Percentiles rank a stretch among this genome's conserved stretches.
Evolutionary conservation across 306 rosid genomes (phyloP).

Genomic region (Corylus heterophylla): DNA sequence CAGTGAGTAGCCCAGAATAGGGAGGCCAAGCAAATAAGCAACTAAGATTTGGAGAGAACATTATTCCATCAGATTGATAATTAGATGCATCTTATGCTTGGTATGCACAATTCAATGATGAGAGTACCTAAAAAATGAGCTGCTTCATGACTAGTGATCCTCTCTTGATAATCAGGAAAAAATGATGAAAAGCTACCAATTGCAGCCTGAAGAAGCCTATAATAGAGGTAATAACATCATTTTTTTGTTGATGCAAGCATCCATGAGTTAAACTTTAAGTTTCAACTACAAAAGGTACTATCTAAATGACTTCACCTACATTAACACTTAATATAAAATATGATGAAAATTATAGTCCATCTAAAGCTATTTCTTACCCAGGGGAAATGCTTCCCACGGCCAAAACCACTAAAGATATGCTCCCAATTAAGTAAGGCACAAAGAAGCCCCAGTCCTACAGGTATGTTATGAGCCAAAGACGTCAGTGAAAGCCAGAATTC

Average conservation of each 20-base stretch:
- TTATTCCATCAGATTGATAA: slow-evolving; percentile 2
- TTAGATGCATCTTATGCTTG: slow-evolving; percentile 14
- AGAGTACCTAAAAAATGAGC: slow-evolving; percentile 82
- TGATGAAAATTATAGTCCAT: not conserved
- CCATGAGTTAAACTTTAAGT: slow-evolving; percentile 2
- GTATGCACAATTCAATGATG: not conserved
- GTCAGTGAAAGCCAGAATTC: slow-evolving; percentile 21
- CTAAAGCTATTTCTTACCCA: slow-evolving; percentile 55
- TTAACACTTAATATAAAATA: not conserved
- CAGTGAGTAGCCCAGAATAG: slow-evolving; percentile 75
- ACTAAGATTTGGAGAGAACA: slow-evolving; percentile 23
- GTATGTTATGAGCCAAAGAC: slow-evolving; percentile 30
- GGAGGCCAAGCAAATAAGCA: slow-evolving; percentile 88
- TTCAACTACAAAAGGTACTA: not conserved
- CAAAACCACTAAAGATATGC: slow-evolving; percentile 83
- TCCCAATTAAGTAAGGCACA: slow-evolving; percentile 86
- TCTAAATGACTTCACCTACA: not conserved
- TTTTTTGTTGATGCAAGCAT: slow-evolving; percentile 25
- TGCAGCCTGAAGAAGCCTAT: slow-evolving; percentile 96
- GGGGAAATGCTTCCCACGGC: slow-evolving; percentile 93
- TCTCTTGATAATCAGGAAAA: slow-evolving; percentile 91
- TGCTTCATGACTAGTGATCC: slow-evolving; percentile 93
- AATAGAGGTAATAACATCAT: slow-evolving; percentile 27
- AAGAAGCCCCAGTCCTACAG: slow-evolving; percentile 96
- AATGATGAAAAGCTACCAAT: slow-evolving; percentile 80